Base-by-base conservation (phyloP, 768 basidiomycete species). In the Dacryopinax primogenitus region DNA sequence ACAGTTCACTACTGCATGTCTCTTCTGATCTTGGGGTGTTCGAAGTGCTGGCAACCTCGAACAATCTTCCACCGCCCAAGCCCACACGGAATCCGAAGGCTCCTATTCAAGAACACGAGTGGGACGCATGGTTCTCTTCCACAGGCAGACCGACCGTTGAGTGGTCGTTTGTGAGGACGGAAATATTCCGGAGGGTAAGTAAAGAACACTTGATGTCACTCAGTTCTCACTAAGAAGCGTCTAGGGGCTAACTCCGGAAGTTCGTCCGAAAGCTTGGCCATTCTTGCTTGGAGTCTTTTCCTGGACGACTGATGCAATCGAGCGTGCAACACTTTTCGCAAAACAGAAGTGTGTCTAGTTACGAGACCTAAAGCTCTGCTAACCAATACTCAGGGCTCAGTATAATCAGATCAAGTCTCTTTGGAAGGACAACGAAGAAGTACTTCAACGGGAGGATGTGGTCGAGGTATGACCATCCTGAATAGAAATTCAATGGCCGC, bases 211-310 rank as follows among this genome's bases (percentile, higher is more conserved):
- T 37, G 12, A 4, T 1, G 13, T 37, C 2, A 35, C 21, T 39
- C 51, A 33, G 23, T n/a, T 7, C 28, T 28, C n/a, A 28, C 34
- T 64, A 9, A 16, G 33, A 12, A 12, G 32, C 6, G 32, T 35
- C 23, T 62, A 74, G 74, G 91, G 92, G 0, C 76, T 91, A 61
- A 76, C 76, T 51, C 74, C 82, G 9, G 75, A 79, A 21, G 82
- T 89, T 34, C 77, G 96, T 70, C 83, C 84, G 72, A 84, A 83
- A 64, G 80, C 91, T 0, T 99, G 96, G 96, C 92, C 93, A 1
- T 92, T 91, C 73, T 73, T 98, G 32, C 79, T 98, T 6, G 89
- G 87, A 23, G 88, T 96, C 1, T 80, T 87, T 34, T 82, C 84
- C 30, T 98, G 95, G 95, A 81, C 87, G 66, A 79, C 79, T 0